Conservation (phyloP, 2,329 filamentous ascomycete genomes). For the Talaromyces amestolkiae region DNA sequence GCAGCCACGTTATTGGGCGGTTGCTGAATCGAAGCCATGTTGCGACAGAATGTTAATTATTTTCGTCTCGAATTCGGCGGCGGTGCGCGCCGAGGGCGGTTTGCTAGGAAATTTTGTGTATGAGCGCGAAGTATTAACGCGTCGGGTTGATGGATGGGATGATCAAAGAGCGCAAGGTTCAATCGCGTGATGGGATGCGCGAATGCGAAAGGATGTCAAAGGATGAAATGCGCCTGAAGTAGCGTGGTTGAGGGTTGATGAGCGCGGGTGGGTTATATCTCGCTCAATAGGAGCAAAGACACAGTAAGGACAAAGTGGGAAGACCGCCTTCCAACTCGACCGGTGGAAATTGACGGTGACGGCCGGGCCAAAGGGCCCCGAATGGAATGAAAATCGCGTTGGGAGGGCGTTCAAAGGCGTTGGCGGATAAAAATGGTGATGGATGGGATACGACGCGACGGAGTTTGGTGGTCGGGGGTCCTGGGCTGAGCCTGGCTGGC, state of each 20-base stretch:
- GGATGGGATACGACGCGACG: constrained; percentile 24
- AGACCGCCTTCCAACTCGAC: constrained; percentile 5
- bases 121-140: constrained; percentile 21
- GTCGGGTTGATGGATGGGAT: constrained; percentile 24
- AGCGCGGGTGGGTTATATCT: constrained; percentile 4
- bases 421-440: constrained; percentile 22
- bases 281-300: not conserved
- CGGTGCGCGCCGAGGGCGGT: not conserved
- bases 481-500: constrained; percentile 13
- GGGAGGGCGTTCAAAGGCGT: constrained; percentile 13
- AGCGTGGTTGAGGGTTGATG: not conserved
- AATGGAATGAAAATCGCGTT: constrained; percentile 19
- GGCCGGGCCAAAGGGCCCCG: constrained; percentile 19
- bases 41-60: constrained; percentile 3
- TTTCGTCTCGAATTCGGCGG: constrained; percentile 18
- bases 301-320: constrained; percentile 3
- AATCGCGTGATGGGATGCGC: constrained; percentile 8
- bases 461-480: constrained; percentile 21
- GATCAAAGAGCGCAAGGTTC: not conserved
- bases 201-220: constrained; percentile 9
- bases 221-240: constrained; percentile 15
- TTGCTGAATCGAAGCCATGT: constrained; percentile 78
- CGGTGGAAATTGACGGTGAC: constrained; percentile 15
- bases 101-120: not conserved
- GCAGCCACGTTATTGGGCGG: constrained; percentile 9